Base-by-base conservation (phyloP, 2,329 filamentous ascomycete genomes). In the Cladosporium halotolerans region DNA sequence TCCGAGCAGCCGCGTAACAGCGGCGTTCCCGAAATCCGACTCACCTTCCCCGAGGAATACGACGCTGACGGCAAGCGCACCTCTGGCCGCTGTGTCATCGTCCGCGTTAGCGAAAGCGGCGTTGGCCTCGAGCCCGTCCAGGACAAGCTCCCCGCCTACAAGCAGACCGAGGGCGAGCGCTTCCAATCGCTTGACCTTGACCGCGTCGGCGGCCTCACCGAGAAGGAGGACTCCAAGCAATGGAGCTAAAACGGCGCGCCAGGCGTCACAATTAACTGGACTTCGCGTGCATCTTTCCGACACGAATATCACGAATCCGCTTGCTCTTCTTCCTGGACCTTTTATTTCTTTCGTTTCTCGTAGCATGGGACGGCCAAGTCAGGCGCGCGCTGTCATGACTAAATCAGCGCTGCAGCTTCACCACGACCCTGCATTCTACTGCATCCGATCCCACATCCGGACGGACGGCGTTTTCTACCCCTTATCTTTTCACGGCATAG, bases 101-200 rank as follows among this genome's bases (percentile, higher is more conserved):
- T 99, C 53, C 83, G 89, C 49, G 89, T 97, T 48, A 90, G 91
- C 58, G 93, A 97, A 60, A 86, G 83, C 57, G 86, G 88, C 45
- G 84, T 97, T 59, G 93, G 92, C 46, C 80, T 97, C 58, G 92
- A 96, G 73, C 92, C 91, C 52, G 81, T 95, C 60, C 70, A 78
- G 55, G 84, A 88, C 55, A 85, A 91, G 45, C 80, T 96, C 42
- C 92, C 93, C 8, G 88, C 91, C 13, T 97, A 97, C 69, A 85
- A 95, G 74, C 86, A 89, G 72, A 85, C 87, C 66, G 83, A 83
- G 69, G 81, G 82, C 56, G 63, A 63, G 45, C 82, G 89, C 61
- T 97, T 96, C 74, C 88, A 96, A 70, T 93, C 90, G 3, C 83
- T 99, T 63, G 92, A 99, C 69, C 87, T 99, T 70, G 88, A 97